These are phyloP conservation scores for Parasitella parasitica DNA, from an alignment of 371 early-diverging fungal genomes.

Conservation along the genomic window DNA sequence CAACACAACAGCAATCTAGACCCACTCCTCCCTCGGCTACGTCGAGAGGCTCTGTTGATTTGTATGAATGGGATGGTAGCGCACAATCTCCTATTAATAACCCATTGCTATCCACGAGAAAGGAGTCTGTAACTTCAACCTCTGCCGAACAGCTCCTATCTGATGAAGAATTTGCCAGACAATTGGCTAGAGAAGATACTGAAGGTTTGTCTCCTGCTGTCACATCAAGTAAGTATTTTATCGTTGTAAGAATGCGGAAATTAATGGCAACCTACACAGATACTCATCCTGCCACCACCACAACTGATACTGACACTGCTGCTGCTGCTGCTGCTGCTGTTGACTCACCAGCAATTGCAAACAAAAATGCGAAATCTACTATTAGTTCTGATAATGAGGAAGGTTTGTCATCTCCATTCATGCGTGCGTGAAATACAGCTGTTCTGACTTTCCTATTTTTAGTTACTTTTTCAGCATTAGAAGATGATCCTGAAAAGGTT, in stretches of 20 bases:
- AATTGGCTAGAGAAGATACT: constrained; percentile 23
- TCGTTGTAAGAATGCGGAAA: not conserved
- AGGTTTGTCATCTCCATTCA: not conserved
- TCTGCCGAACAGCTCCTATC: constrained; percentile 25
- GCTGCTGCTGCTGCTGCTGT: not conserved
- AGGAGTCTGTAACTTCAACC: constrained; percentile 14
- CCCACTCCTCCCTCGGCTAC: not conserved
- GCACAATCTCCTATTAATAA: not conserved
- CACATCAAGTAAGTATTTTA: not conserved
- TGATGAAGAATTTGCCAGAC: constrained; percentile 39
- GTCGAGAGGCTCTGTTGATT: constrained; percentile 6
- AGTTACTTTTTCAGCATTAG: constrained; percentile 14
- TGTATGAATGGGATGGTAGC: constrained; percentile 28
- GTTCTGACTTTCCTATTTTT: not conserved
- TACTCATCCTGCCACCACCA: not conserved
- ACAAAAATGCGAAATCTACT: not conserved
- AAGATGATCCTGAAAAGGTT: not conserved
- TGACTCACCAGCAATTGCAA: not conserved
- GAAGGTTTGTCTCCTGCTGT: not conserved
- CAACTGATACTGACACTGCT: not conserved
- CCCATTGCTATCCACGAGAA: not conserved
- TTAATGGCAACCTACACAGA: not conserved
- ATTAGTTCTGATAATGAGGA: not conserved
- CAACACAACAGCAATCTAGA: not conserved
- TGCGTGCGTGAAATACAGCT: not conserved